Base-by-base conservation (phyloP, 495 filamentous ascomycete species). In the Daldinia caldariorum region DNA sequence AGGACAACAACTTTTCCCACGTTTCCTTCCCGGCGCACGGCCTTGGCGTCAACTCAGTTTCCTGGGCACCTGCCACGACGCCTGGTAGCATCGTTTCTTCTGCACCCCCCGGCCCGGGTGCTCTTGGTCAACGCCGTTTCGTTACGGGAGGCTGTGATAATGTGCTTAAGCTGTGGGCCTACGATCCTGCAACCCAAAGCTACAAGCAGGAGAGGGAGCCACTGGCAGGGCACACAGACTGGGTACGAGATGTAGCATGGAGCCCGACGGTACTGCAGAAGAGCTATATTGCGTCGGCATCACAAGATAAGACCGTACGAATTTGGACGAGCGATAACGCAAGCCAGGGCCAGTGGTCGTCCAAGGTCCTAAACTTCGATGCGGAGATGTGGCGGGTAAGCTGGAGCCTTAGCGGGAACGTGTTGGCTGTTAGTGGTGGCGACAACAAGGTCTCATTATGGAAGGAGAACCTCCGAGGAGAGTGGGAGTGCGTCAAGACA, bases 191-290 rank as follows among this genome's bases (percentile, higher is more conserved):
- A 10, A 73, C 77, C 7, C 83, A 84, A 75, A 71, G 61, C 22
- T 88, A 87, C 78, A 85, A 84, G 77, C 77, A 78, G 62, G 85
- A 88, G 74, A 72, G 82, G 31, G 82, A 85, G 64, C 82, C 87
- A 71, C 84, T 89, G 58, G 75, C 81, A 5, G 95, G 95, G 70
- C 95, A 99, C 79, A 89, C 89, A 0, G 95, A 98, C 83, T 99
- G 95, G 95, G 95, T 99, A 55, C 91, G 95, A 53, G 96, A 99
- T 77, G 95, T 99, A 7, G 92, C 94, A 13, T 98, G 96, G 96
- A 91, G 90, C 50, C 95, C 95, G 6, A 96, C 92, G 60, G 91
- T 98, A 50, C 84, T 98, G 65, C 90, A 91, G 75, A 98, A 97
- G 85, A 89, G 88, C 50, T 99, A 99, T 82, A 97, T 99, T 70